Conservation (phyloP, 148 eudicot species). For the Rhododendron henanense region DNA sequence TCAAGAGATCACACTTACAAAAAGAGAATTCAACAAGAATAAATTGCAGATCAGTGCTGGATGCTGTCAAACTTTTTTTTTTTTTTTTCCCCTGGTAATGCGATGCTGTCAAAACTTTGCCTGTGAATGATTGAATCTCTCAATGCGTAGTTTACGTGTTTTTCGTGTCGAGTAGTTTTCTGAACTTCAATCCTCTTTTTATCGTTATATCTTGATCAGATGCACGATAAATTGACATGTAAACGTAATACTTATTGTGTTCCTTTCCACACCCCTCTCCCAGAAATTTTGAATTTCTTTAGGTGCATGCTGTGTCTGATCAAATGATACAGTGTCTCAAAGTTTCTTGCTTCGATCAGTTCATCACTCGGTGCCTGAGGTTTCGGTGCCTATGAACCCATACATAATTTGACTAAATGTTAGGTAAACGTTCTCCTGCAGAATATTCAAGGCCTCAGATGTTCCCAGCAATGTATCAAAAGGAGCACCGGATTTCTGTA, state of each 20-base stretch:
- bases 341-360: background rate
- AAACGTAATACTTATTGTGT: background rate
- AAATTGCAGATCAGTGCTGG: background rate
- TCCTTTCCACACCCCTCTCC: background rate
- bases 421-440: constrained; percentile 14
- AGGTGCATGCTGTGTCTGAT: background rate
- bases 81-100: background rate
- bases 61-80: background rate
- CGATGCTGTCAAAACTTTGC: background rate
- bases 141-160: background rate
- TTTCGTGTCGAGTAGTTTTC: background rate
- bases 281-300: background rate
- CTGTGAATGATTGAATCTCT: background rate
- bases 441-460: constrained; percentile 64
- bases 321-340: background rate
- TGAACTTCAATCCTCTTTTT: background rate
- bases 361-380: background rate
- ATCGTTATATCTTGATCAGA: background rate
- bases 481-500: constrained; percentile 86
- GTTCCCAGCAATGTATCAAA: constrained; percentile 52
- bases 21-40: background rate
- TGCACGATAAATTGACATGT: background rate
- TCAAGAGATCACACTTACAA: background rate
- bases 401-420: background rate
- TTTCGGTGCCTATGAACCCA: background rate